These are phyloP conservation scores for Dittrichia graveolens DNA, from an alignment of 129 eudicot genomes.

Conservation along the genomic window DNA sequence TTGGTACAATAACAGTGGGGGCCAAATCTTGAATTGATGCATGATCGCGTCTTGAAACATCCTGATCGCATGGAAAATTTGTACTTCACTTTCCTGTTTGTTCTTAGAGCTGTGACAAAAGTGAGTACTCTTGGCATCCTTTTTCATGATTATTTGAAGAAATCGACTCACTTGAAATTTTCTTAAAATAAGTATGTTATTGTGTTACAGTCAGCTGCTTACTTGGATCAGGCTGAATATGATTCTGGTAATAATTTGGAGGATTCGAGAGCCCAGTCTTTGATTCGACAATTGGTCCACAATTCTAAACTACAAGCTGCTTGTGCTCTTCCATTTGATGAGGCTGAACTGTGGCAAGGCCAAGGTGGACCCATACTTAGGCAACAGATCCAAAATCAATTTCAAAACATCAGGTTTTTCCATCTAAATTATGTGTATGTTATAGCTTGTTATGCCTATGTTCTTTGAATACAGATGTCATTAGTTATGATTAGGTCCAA, in stretches of 20 bases:
- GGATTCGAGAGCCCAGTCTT: conserved; percentile 79
- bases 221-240: conserved; percentile 92
- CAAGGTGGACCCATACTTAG: conserved; percentile 80
- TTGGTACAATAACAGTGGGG: conserved; percentile 77
- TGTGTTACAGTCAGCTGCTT: conserved; percentile 57
- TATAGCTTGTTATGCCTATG: neutral
- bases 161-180: too few species aligned
- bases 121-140: conserved; percentile 43
- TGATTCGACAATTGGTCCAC: conserved; percentile 63
- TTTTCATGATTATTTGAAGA: neutral
- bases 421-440: neutral
- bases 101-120: conserved; percentile 87
- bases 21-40: conserved; percentile 55
- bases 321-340: conserved; percentile 90
- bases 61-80: conserved; percentile 78
- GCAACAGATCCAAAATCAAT: conserved; percentile 82
- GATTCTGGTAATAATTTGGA: conserved; percentile 75
- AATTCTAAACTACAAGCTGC: conserved; percentile 79
- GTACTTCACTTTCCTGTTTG: conserved; percentile 83
- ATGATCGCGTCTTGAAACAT: conserved; percentile 70
- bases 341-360: conserved; percentile 88
- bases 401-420: conserved; percentile 69
- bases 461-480: too few species aligned
- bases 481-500: too few species aligned
- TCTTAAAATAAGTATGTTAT: too few species aligned